Percentiles rank a stretch among this genome's conserved stretches.
phyloP scores from a whole-genome alignment of 345 rosid species.

The Fremontodendron californicum region DNA sequence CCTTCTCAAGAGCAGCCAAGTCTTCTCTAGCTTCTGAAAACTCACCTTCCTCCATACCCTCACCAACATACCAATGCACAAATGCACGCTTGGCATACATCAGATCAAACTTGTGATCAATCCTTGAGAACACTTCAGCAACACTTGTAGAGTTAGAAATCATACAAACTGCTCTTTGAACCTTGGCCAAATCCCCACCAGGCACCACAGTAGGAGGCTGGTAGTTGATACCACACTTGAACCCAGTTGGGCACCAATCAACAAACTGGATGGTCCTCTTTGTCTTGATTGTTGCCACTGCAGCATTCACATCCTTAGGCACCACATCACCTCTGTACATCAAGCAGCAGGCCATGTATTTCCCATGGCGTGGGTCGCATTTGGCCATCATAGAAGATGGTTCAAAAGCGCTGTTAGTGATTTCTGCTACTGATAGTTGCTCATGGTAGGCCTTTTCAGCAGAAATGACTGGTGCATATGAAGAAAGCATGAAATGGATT shows the following conservation, averaged over 20 bases:
- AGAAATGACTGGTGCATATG: not conserved
- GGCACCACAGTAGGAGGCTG: slow-evolving; percentile 68
- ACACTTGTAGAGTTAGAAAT: slow-evolving; percentile 72
- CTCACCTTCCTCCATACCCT: slow-evolving; percentile 83
- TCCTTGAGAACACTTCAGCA: slow-evolving; percentile 69
- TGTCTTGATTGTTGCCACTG: slow-evolving; percentile 68
- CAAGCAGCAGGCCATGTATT: slow-evolving; percentile 77
- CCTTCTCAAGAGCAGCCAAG: slow-evolving; percentile 70
- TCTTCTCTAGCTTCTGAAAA: slow-evolving; percentile 77
- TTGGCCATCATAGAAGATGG: slow-evolving; percentile 32
- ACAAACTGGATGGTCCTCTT: slow-evolving; percentile 63
- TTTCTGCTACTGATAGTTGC: not conserved
- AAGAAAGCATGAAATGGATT: not conserved
- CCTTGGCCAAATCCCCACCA: slow-evolving; percentile 76
- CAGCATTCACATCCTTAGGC: slow-evolving; percentile 72
- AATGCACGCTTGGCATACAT: slow-evolving; percentile 77
- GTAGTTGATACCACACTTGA: slow-evolving; percentile 68
- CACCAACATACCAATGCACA: slow-evolving; percentile 79
- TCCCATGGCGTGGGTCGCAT: slow-evolving; percentile 78
- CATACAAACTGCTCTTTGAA: slow-evolving; percentile 78
- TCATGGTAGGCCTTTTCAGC: not conserved
- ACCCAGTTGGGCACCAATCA: slow-evolving; percentile 71
- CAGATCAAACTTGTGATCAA: slow-evolving; percentile 70
- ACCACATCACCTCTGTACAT: slow-evolving; percentile 82
- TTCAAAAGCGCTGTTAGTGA: not conserved